Evolutionary conservation across 441 rosid species (phyloP).

Genomic region (Syzygium syzygioides): DNA sequence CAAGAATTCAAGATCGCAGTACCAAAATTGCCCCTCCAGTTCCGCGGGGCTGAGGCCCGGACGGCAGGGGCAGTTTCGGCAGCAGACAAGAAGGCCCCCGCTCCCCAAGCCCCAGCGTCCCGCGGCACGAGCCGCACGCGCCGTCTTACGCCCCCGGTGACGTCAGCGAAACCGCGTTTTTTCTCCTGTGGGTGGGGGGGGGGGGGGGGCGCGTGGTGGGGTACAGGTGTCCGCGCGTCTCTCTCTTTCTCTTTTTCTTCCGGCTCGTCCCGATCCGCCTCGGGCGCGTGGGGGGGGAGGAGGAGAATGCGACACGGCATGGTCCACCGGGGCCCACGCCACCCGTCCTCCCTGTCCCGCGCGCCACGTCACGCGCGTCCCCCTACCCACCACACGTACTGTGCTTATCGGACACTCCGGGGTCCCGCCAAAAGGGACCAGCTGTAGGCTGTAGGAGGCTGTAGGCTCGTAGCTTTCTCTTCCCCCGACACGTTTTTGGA

Average conservation of each 20-base stretch:
- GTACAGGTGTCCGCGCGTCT: background rate
- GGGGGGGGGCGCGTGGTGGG: background rate
- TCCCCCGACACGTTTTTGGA: background rate
- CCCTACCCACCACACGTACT: background rate
- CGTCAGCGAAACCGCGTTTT: background rate
- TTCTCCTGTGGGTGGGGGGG: background rate
- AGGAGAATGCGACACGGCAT: background rate
- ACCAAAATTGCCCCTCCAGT: background rate
- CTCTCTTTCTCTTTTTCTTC: no score
- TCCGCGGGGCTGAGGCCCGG: background rate
- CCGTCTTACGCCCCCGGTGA: background rate
- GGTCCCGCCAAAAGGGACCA: background rate
- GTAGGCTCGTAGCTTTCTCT: background rate
- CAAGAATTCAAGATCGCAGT: background rate
- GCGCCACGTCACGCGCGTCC: background rate
- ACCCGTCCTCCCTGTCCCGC: background rate
- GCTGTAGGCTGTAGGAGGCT: background rate
- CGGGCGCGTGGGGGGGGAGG: no score
- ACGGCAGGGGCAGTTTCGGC: background rate
- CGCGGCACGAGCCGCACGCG: background rate
- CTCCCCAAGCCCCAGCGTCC: background rate
- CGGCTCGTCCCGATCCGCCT: background rate
- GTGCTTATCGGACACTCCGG: background rate
- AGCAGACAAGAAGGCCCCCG: background rate
- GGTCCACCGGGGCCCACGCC: background rate